Evolutionary conservation across 179 eudicot species (phyloP), one percentile per base, ranked within the genome.

Genomic region (Beta lomatogona): DNA sequence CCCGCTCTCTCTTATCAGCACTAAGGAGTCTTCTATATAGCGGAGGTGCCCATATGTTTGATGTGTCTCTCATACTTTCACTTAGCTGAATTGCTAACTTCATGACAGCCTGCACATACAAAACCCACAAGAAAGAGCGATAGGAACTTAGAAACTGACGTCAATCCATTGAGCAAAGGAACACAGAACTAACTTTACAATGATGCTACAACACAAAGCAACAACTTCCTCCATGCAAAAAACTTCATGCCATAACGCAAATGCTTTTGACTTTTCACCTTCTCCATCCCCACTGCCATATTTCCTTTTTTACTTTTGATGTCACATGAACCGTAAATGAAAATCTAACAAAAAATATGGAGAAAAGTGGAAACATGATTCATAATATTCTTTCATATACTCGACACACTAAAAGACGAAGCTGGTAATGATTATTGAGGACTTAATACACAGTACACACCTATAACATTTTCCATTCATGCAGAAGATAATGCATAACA

Each of bases 1-100:
- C 98, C 83, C 91, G 88, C 86, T 86, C 93, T 86, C 91, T 90
- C 85, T 91, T 94, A 74, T 94, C 92, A 15, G 71, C 48, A 86
- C 95, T 94, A 76, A 93, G 85, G 70, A 93, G 92, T 87, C 98
- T 90, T 89, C 96, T 89, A 79, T 90, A 94, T 55, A 94, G 82
- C 68, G 94, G 90, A 64, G 98, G 96, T 68, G 87, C 89, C 98
- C 98, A 94, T 84, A 90, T 52, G 79, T 71, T 84, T 81, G 98
- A 91, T 45, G 90, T 75, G 52, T 88, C 89, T 83, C 89, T 90
- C 98, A 91, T 91, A 81, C 88, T 90, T 76, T 88, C 92, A 83
- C 87, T 81, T 57, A 89, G 36, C 82, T 92, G 92, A 82, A 82
- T 79, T 31, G 87, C 88, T 86, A 94, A 77, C 86, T 94, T 94